These are phyloP conservation scores for Vaccinium corymbosum DNA, from an alignment of 148 eudicot species.

Conservation along the genomic window DNA sequence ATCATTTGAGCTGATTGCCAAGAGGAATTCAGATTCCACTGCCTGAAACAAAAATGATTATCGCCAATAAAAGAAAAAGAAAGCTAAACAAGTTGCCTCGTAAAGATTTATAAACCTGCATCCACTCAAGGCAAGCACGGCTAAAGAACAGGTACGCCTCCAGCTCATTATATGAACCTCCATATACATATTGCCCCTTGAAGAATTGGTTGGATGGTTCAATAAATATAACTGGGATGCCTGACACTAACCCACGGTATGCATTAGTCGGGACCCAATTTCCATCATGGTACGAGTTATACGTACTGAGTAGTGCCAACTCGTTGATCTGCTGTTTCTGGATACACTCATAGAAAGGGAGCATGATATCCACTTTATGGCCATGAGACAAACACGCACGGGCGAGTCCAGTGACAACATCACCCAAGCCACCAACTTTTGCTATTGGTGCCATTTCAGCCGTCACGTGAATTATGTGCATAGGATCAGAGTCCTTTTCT, in stretches of 20 bases:
- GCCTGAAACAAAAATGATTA: conserved; percentile 1
- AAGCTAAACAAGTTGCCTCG: not conserved
- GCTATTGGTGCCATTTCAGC: conserved; percentile 96
- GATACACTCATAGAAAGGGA: conserved; percentile 85
- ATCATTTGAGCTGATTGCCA: not conserved
- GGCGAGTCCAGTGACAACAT: conserved; percentile 89
- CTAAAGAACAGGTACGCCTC: conserved; percentile 80
- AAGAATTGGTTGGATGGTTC: conserved; percentile 73
- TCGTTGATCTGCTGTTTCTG: conserved; percentile 53
- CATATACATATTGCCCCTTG: conserved; percentile 65
- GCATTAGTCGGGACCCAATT: conserved; percentile 69
- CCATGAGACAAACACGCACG: conserved; percentile 81
- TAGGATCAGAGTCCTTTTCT: conserved; percentile 49
- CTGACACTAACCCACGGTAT: conserved; percentile 59
- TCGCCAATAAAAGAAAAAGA: not conserved
- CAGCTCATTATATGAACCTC: conserved; percentile 81
- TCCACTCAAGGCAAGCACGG: conserved; percentile 92
- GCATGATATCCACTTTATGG: conserved; percentile 71
- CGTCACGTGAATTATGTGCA: conserved; percentile 69
- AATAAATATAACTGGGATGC: conserved; percentile 63
- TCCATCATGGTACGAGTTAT: conserved; percentile 64
- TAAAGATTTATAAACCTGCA: conserved; percentile 58
- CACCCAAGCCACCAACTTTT: conserved; percentile 92
- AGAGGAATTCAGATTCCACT: not conserved
- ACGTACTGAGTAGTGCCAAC: conserved; percentile 47